Conservation (phyloP, 305 asterid genomes). For the Coffea humblotiana region DNA sequence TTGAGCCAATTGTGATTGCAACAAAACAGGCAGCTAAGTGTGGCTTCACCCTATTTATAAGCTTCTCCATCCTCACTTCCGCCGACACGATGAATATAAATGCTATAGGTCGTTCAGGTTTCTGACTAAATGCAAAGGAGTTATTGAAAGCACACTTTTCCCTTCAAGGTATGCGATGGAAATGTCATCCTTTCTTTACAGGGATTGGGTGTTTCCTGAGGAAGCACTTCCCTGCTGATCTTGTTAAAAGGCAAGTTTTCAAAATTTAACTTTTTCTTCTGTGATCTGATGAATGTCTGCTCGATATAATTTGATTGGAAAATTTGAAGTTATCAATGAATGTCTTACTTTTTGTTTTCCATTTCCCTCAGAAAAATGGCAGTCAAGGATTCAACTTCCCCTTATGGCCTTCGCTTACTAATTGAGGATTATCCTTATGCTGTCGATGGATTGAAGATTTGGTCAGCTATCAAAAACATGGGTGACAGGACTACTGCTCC, state of each 20-base stretch:
- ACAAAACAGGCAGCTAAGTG: constrained; percentile 70
- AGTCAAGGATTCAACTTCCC: constrained; percentile 50
- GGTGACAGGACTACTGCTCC: constrained; percentile 68
- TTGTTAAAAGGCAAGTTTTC: constrained; percentile 56
- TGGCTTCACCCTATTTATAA: constrained; percentile 78
- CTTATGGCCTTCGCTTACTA: constrained; percentile 58
- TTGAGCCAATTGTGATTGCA: constrained; percentile 83
- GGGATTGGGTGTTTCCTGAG: constrained; percentile 70
- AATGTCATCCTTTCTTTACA: constrained; percentile 58
- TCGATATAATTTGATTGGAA: background rate
- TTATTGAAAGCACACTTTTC: constrained; percentile 59
- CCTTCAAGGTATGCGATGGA: constrained; percentile 68
- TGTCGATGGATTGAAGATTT: constrained; percentile 82
- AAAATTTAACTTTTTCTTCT: background rate
- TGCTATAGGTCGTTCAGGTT: constrained; percentile 68
- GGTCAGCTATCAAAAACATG: constrained; percentile 82
- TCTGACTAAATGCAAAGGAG: constrained; percentile 62
- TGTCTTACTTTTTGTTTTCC: background rate
- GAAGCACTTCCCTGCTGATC: constrained; percentile 87
- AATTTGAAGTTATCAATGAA: background rate
- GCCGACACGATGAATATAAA: constrained; percentile 76
- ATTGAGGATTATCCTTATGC: constrained; percentile 88
- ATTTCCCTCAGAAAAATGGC: constrained; percentile 60
- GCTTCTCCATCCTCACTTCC: constrained; percentile 76
- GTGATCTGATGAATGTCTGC: background rate